These are phyloP conservation scores for Didymella keratinophila DNA, from an alignment of 2,329 filamentous ascomycete genomes.

Conservation along the genomic window DNA sequence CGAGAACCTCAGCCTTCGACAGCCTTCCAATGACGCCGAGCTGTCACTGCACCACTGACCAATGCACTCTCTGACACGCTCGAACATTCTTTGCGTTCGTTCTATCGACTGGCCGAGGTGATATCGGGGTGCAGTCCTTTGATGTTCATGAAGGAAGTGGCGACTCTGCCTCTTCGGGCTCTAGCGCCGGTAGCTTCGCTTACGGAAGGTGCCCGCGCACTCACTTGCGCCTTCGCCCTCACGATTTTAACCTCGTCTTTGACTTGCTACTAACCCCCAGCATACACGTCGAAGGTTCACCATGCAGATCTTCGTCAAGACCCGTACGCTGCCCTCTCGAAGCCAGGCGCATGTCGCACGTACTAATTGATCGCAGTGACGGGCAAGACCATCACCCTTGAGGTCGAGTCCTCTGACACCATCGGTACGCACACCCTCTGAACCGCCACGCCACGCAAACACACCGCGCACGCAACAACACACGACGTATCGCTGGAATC, in stretches of 20 bases:
- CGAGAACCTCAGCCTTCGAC: not conserved
- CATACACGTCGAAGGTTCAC: slow-evolving; percentile 20
- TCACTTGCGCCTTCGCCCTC: slow-evolving; percentile 3
- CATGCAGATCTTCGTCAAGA: slow-evolving; percentile 87
- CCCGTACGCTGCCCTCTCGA: slow-evolving; percentile 63
- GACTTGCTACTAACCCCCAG: slow-evolving; percentile 5
- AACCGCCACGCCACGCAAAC: slow-evolving; percentile 24
- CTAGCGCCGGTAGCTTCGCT: slow-evolving; percentile 4
- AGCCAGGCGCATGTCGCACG: not conserved
- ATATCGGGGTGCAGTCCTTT: not conserved
- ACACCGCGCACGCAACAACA: slow-evolving; percentile 25
- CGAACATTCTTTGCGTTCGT: not conserved
- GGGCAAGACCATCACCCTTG: slow-evolving; percentile 99
- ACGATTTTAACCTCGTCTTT: slow-evolving; percentile 4
- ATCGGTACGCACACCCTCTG: slow-evolving; percentile 62
- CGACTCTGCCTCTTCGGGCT: not conserved
- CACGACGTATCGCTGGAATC: slow-evolving; percentile 14
- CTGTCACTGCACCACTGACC: not conserved
- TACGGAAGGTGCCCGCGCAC: slow-evolving; percentile 5
- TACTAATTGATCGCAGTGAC: slow-evolving; percentile 58
- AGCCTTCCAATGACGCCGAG: not conserved
- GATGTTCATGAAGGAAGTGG: not conserved
- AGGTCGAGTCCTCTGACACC: slow-evolving; percentile 98
- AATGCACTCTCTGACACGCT: not conserved
- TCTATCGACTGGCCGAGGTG: not conserved